Conservation (phyloP, 306 rosid genomes). For the Senna siamea region DNA sequence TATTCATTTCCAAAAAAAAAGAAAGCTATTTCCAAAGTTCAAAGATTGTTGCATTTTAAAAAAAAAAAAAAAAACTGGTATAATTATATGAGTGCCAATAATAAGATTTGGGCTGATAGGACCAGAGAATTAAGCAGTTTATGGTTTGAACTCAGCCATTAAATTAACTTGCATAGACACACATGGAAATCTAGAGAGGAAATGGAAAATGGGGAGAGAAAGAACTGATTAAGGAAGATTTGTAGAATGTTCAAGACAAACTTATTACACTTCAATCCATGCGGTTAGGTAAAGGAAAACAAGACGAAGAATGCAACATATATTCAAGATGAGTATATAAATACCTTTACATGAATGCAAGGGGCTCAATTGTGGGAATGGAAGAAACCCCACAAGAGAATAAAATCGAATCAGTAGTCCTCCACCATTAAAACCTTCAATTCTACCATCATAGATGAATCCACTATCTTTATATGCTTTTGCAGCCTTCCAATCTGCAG, state of each 20-base stretch:
- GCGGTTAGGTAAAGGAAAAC: neutral
- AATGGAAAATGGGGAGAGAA: neutral
- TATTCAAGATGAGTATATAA: slow-evolving; percentile 1
- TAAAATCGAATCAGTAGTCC: slow-evolving; percentile 73
- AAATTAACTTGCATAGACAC: neutral
- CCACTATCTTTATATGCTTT: slow-evolving; percentile 61
- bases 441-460: slow-evolving; percentile 65
- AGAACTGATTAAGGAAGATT: neutral
- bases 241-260: neutral
- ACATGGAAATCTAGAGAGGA: neutral
- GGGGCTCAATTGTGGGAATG: slow-evolving; percentile 81
- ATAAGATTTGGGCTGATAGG: neutral
- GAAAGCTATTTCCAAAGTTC: neutral
- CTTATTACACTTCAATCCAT: neutral
- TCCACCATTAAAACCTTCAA: slow-evolving; percentile 78
- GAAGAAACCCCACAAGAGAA: slow-evolving; percentile 83
- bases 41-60: neutral
- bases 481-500: slow-evolving; percentile 91
- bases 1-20: neutral
- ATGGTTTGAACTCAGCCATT: neutral
- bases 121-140: neutral
- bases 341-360: slow-evolving; percentile 77
- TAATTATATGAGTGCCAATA: neutral
- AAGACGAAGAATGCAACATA: neutral
- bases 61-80: too few relatives aligned